phyloP scores from a whole-genome alignment of 176 grass and related monocot species.

The Dactylis glomerata region DNA sequence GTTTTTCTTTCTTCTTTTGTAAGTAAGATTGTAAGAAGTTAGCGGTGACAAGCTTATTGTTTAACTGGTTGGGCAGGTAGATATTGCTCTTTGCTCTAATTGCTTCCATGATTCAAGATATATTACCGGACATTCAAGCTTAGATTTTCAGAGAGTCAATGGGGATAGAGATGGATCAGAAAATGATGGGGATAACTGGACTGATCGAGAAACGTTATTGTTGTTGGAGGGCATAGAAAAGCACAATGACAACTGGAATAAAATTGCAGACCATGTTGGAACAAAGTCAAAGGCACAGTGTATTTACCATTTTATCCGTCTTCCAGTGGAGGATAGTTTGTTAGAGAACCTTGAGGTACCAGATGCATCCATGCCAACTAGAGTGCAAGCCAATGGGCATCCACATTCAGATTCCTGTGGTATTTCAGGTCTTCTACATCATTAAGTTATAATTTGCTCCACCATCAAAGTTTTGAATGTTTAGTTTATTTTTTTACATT shows the following conservation, averaged over 20 bases:
- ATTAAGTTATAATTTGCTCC: slow-evolving; percentile 2
- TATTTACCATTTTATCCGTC: slow-evolving; percentile 92
- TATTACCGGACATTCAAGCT: slow-evolving; percentile 75
- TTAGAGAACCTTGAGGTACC: slow-evolving; percentile 80
- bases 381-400: slow-evolving; percentile 30
- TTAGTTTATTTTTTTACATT: neutral
- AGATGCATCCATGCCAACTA: slow-evolving; percentile 19
- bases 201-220: slow-evolving; percentile 82
- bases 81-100: slow-evolving; percentile 62
- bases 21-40: neutral
- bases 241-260: slow-evolving; percentile 79
- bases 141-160: slow-evolving; percentile 76
- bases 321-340: slow-evolving; percentile 78
- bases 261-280: slow-evolving; percentile 83
- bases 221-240: slow-evolving; percentile 93
- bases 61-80: slow-evolving; percentile 63
- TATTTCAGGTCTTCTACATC: slow-evolving; percentile 50
- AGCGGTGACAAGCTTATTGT: slow-evolving; percentile 12
- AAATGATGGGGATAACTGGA: slow-evolving; percentile 75
- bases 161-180: slow-evolving; percentile 50
- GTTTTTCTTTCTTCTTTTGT: slow-evolving; percentile 14
- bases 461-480: slow-evolving; percentile 1
- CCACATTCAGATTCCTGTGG: slow-evolving; percentile 49
- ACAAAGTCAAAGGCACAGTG: slow-evolving; percentile 95
- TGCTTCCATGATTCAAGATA: slow-evolving; percentile 89